phyloP scores from a whole-genome alignment of 1,284 basidiomycete species.

The Puccinia coronata region DNA sequence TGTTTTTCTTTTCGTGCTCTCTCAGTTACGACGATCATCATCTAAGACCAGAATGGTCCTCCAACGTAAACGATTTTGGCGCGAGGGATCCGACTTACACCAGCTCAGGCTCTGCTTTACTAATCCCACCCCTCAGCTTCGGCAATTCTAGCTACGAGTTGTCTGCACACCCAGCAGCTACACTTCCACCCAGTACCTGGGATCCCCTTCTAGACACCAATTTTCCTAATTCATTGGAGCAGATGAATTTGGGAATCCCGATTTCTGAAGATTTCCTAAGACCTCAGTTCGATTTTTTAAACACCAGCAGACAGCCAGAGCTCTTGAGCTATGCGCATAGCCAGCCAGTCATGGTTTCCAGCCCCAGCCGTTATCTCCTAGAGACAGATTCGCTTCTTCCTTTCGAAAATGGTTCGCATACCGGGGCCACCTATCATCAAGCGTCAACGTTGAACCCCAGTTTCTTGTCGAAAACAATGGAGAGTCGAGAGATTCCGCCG shows the following conservation, averaged over 20 bases:
- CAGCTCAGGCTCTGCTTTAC: neutral
- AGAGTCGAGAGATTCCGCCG: slow-evolving; percentile 10
- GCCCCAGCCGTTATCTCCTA: neutral
- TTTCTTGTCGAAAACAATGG: neutral
- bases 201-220: neutral
- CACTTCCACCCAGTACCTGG: slow-evolving; percentile 1
- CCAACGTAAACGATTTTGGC: neutral
- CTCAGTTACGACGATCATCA: neutral
- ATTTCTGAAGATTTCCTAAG: slow-evolving; percentile 13
- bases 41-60: slow-evolving; percentile 6
- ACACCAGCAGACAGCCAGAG: neutral
- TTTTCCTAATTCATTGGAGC: slow-evolving; percentile 5
- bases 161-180: neutral
- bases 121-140: slow-evolving; percentile 3
- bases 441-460: neutral
- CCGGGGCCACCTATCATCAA: neutral
- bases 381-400: slow-evolving; percentile 7
- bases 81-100: neutral
- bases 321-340: slow-evolving; percentile 9
- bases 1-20: neutral
- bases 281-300: slow-evolving; percentile 3
- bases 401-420: slow-evolving; percentile 4
- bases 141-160: neutral
- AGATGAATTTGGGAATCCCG: neutral
- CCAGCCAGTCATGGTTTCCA: slow-evolving; percentile 7